These are phyloP conservation scores for Umbilicus rupestris DNA, from an alignment of 164 flowering plant genomes.

Conservation along the genomic window DNA sequence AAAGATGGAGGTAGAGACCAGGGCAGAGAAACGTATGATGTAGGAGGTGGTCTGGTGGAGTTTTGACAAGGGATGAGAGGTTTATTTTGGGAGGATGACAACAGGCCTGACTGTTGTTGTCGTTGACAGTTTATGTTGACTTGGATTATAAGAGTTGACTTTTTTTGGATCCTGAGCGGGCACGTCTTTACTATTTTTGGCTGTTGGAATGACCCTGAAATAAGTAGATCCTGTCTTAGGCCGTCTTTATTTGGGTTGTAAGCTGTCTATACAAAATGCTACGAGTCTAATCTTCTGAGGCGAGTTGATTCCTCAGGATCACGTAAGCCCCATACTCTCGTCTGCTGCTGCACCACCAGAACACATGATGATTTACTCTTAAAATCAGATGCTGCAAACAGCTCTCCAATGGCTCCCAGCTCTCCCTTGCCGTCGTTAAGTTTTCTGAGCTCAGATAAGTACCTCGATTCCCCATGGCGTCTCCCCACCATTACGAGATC, in stretches of 20 bases:
- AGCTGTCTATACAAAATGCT: background rate
- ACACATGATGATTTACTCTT: slow-evolving; percentile 18
- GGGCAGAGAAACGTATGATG: background rate
- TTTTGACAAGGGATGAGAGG: background rate
- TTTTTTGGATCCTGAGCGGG: background rate
- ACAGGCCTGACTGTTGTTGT: background rate
- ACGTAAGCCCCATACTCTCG: slow-evolving; percentile 23
- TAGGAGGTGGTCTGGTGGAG: too few relatives aligned
- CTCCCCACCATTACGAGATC: slow-evolving; percentile 29
- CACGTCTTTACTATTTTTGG: background rate
- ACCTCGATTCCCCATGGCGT: slow-evolving; percentile 20
- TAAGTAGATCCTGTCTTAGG: background rate
- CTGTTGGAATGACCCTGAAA: background rate
- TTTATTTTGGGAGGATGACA: background rate
- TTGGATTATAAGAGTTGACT: background rate
- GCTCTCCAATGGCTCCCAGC: slow-evolving; percentile 32
- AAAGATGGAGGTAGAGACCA: background rate
- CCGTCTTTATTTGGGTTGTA: background rate
- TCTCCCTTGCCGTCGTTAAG: slow-evolving; percentile 27
- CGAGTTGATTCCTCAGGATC: slow-evolving; percentile 24
- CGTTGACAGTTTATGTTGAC: background rate
- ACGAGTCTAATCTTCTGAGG: slow-evolving; percentile 13
- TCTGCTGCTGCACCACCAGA: slow-evolving; percentile 34
- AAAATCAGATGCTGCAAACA: slow-evolving; percentile 22
- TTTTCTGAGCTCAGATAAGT: slow-evolving; percentile 12